Percentiles rank a stretch among this genome's conserved stretches.
These are phyloP conservation scores for Flaveria trinervia DNA, from an alignment of 129 eudicot species.

Conservation along the genomic window DNA sequence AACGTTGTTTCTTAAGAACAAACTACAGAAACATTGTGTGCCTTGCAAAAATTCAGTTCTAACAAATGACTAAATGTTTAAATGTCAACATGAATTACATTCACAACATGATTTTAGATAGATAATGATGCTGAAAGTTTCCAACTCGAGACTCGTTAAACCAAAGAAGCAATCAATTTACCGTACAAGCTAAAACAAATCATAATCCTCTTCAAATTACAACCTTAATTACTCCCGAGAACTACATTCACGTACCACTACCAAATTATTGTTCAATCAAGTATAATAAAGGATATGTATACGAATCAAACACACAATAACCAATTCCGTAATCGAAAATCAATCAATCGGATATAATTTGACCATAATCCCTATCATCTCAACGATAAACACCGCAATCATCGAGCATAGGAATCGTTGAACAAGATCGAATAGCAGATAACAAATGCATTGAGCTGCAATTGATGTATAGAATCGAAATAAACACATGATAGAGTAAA, in stretches of 20 bases:
- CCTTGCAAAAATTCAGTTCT: not conserved
- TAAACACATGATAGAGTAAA: not conserved
- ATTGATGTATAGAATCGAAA: not conserved
- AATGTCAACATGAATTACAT: not conserved
- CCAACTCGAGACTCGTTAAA: not conserved
- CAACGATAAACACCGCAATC: conserved; percentile 6
- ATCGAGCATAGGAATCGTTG: conserved; percentile 16
- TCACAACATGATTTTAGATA: conserved; percentile 9
- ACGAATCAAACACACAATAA: conserved; percentile 4
- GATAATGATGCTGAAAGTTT: not conserved
- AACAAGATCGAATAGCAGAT: conserved; percentile 8
- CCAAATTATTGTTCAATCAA: conserved; percentile 20
- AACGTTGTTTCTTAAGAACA: not conserved
- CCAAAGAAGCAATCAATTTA: conserved; percentile 13
- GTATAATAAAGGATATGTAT: not conserved
- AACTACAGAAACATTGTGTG: not conserved
- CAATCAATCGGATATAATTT: not conserved
- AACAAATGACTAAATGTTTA: not conserved
- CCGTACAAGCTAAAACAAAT: not conserved
- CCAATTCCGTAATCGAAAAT: conserved; percentile 21
- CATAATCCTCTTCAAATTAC: conserved; percentile 21
- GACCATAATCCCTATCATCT: not conserved
- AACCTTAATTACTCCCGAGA: conserved; percentile 8
- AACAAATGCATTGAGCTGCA: not conserved
- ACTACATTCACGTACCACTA: not conserved